A percentile compares a stretch with the other conserved stretches of the same genome.
These are phyloP conservation scores for Pecoramyces ruminantium DNA, from an alignment of 192 early-diverging fungal genomes.

Conservation along the genomic window DNA sequence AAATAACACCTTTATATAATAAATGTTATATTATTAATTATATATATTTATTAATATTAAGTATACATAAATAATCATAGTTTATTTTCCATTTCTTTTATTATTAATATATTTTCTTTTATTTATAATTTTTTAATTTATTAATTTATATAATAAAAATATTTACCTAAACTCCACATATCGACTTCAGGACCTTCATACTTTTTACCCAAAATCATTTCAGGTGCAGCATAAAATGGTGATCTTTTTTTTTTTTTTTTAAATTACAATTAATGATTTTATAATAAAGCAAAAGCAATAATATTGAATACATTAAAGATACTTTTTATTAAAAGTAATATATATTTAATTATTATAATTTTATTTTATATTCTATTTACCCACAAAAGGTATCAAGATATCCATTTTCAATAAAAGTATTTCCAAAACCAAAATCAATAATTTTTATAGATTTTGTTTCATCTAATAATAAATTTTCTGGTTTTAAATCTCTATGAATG, in stretches of 20 bases:
- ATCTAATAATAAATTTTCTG: neutral
- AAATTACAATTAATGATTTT: too few species aligned
- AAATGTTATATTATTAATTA: too few species aligned
- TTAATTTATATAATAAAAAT: constrained; percentile 6
- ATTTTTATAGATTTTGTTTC: constrained; percentile 39
- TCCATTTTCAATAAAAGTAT: constrained; percentile 31
- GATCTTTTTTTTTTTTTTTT: too few species aligned
- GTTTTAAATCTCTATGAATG: neutral
- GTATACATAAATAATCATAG: too few species aligned
- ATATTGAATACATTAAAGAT: too few species aligned
- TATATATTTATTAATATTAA: too few species aligned
- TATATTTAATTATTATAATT: too few species aligned
- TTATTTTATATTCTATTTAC: constrained; percentile 4
- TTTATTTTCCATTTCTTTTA: too few species aligned
- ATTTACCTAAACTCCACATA: constrained; percentile 56
- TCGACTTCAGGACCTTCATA: constrained; percentile 79
- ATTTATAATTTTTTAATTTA: too few species aligned
- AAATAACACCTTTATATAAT: constrained; percentile 67
- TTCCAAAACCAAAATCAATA: constrained; percentile 80
- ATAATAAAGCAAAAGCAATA: too few species aligned
- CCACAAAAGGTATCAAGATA: constrained; percentile 31
- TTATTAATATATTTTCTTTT: too few species aligned
- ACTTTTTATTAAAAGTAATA: too few species aligned
- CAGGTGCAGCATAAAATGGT: constrained; percentile 71
- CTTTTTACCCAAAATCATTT: constrained; percentile 63